Conservation (phyloP, 139 green algal species). For the Diplosphaera chodatii region DNA sequence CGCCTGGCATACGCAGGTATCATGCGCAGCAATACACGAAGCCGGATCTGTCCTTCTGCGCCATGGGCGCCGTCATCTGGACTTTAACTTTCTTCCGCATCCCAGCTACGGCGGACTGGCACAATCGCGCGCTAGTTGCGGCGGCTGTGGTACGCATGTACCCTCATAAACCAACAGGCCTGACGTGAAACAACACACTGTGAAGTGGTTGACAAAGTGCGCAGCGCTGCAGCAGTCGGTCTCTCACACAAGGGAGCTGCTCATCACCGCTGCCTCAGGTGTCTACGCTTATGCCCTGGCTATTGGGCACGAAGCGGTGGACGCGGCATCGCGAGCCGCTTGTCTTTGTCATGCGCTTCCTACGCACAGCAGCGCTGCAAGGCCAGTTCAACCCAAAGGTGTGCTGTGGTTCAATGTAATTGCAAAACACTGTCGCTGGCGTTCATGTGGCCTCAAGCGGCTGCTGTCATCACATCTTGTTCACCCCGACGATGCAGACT, state of each 20-base stretch:
- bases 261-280: neutral
- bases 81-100: neutral
- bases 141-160: neutral
- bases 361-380: neutral
- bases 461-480: too few species aligned
- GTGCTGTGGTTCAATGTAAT: too few species aligned
- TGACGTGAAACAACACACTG: too few species aligned
- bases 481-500: neutral
- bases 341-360: neutral
- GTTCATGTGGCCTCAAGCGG: too few species aligned
- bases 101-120: neutral
- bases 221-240: too few species aligned
- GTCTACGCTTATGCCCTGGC: neutral
- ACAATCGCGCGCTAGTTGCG: neutral
- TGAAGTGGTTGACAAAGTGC: too few species aligned
- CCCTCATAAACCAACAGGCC: too few species aligned
- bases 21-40: neutral
- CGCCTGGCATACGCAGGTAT: neutral
- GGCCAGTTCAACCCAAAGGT: neutral
- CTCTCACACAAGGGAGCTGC: too few species aligned
- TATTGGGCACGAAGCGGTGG: neutral
- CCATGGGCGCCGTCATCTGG: neutral
- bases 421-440: too few species aligned
- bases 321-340: neutral
- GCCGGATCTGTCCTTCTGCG: neutral